Evolutionary conservation across 495 filamentous ascomycete species (phyloP), one percentile per base, ranked within the genome.

Genomic region (Amniculicola lignicola): DNA sequence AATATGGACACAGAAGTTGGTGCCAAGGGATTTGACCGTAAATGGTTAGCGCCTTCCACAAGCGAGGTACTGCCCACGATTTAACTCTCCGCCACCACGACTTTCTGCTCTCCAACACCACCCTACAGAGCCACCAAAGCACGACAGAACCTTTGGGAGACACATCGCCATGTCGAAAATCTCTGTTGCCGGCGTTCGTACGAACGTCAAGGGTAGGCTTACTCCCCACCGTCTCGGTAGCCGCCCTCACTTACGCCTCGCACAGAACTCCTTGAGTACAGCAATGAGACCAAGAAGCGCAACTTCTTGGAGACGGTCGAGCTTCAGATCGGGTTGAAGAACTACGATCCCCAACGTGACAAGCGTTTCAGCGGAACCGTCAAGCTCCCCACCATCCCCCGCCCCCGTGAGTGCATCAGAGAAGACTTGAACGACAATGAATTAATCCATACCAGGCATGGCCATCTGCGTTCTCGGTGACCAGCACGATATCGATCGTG

Each of bases 321-420:
- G 70, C 88, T 97, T 70, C 92, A 97, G 77, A 96, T 98, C 81
- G 93, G 93, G 71, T 86, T 98, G 72, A 98, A 98, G 88, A 98
- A 98, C 87, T 98, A 98, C 81, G 93, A 98, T 71, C 93, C 93
- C 71, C 91, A 96, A 83, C 90, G 92, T 87, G 93, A 98, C 80
- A 98, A 98, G 90, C 93, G 93, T 92, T 98, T 98, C 89, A 93
- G 88, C 39, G 93, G 93, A 77, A 97, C 94, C 72, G 88, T 98
- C 79, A 87, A 85, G 79, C 87, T 97, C 57, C 90, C 92, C 42
- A 77, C 79, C 62, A 78, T 97, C 57, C 93, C 93, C 65, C 88
- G 93, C 69, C 93, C 93, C 54, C 83, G 84, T 79, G 95, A 96
- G 92, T 79, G 37, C 16, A 9, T 40, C 37, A 12, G 37, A 6